These are phyloP conservation scores for Aspergillus spinulosporus DNA, from an alignment of 2,329 filamentous ascomycete species.

Conservation along the genomic window DNA sequence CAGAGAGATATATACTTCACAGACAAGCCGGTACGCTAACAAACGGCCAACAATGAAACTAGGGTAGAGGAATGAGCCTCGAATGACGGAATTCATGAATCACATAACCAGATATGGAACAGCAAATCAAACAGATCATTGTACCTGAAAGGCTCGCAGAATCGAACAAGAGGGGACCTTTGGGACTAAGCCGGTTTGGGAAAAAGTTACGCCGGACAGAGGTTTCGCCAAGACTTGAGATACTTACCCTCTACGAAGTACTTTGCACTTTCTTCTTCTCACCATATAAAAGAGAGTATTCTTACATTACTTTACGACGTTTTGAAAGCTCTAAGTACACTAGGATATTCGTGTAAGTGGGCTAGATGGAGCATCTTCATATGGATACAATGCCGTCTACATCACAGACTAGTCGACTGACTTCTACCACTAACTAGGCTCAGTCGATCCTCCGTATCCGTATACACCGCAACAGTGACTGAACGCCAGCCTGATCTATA, in stretches of 20 bases:
- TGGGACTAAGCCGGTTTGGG: slow-evolving; percentile 26
- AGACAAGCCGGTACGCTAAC: not conserved
- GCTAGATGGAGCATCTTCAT: no score
- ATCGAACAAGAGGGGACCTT: not conserved
- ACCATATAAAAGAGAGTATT: no score
- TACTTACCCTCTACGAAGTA: no score
- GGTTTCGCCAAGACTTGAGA: slow-evolving; percentile 10
- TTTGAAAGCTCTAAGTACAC: no score
- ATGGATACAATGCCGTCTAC: not conserved
- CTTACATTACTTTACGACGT: no score
- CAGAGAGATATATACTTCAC: slow-evolving; percentile 4
- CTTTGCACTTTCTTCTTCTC: not conserved
- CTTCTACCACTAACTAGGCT: not conserved
- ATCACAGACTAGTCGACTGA: not conserved
- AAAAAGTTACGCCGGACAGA: slow-evolving; percentile 17
- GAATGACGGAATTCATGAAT: not conserved
- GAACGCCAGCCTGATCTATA: not conserved
- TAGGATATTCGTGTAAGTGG: no score
- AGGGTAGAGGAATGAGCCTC: not conserved
- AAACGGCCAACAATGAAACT: not conserved
- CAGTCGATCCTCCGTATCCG: not conserved
- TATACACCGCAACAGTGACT: not conserved
- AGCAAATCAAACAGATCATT: not conserved
- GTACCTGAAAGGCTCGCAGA: not conserved
- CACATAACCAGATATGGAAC: not conserved